Base-by-base conservation (phyloP, 192 early-diverging fungal genomes). In the Podila clonocystis region DNA sequence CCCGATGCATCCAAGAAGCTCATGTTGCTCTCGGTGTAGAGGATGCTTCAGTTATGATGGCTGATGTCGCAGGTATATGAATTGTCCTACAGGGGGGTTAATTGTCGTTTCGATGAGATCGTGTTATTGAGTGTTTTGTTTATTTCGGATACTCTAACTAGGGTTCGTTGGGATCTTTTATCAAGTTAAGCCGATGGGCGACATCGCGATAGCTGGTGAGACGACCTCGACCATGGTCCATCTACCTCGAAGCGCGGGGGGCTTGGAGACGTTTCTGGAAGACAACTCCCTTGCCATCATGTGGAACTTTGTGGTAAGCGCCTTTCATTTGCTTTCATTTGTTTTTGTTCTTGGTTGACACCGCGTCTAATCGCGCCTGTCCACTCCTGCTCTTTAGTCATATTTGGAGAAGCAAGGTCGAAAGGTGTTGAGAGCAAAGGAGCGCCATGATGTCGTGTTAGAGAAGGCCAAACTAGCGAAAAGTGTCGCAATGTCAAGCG, bases 321-420 rank as follows among this genome's bases (percentile, higher is more conserved):
- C 24, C 24, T 17, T 22, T 24, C 29, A 55, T 12, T 34, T 33
- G 20, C 8, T 12, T 33, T 19, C 28, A 48, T 20, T 57, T 30
- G n/a, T 24, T 49, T 45, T 34, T 55, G 13, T 55, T 57, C 15
- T 55, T 65, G n/a, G 36, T 50, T n/a, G n/a, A 57, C 33, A 38
- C 7, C 33, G 5, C 8, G n/a, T 57, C 50, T 58, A 50, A 58
- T 29, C 15, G 9, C 1, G 15, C 65, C 29, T 50, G n/a, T 24
- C 33, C 22, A 15, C 29, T 36, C 22, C 24, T 57, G n/a, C n/a
- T 22, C 6, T 34, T 50, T 50, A 67, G 72, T 49, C 48, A 24
- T 31, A 67, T 62, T 61, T 74, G 65, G 65, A 74, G 65, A 66
- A 65, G 63, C 70, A 72, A 59, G 70, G 70, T 41, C 63, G 30